phyloP scores from a whole-genome alignment of 257 asterid genomes.

The Salvia hispanica region DNA sequence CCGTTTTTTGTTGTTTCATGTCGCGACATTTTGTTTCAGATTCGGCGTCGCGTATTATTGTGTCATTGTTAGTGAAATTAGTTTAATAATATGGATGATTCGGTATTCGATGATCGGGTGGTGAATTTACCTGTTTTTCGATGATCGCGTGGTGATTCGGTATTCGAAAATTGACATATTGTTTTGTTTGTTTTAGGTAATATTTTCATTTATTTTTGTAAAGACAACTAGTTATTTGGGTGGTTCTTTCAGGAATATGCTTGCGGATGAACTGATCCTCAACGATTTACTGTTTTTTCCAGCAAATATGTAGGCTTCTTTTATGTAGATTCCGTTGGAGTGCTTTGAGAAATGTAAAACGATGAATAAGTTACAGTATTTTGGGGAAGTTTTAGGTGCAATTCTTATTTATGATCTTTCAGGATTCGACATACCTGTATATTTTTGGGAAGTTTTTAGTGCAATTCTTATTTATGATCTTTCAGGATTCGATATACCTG shows the following conservation, averaged over 20 bases:
- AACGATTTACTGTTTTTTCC: constrained; percentile 1
- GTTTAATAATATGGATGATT: constrained; percentile 13
- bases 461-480: neutral
- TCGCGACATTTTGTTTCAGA: constrained; percentile 18
- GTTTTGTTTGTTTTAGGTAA: constrained; percentile 19
- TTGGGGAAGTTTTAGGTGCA: neutral
- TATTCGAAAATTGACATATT: constrained; percentile 18
- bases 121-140: neutral
- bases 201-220: neutral
- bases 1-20: constrained; percentile 13
- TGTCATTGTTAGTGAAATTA: neutral
- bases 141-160: constrained; percentile 2
- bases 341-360: neutral
- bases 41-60: constrained; percentile 2
- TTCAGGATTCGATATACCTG: neutral
- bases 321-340: neutral
- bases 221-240: neutral
- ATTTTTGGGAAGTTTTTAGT: too few species aligned
- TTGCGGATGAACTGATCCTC: constrained; percentile 26
- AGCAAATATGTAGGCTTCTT: neutral
- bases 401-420: too few species aligned
- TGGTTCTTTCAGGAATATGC: constrained; percentile 1
- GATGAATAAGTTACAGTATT: neutral
- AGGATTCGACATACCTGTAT: too few species aligned
- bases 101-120: too few species aligned